These are phyloP conservation scores for Staphylotrichum longicolle DNA, from an alignment of 495 filamentous ascomycete species.

Conservation along the genomic window DNA sequence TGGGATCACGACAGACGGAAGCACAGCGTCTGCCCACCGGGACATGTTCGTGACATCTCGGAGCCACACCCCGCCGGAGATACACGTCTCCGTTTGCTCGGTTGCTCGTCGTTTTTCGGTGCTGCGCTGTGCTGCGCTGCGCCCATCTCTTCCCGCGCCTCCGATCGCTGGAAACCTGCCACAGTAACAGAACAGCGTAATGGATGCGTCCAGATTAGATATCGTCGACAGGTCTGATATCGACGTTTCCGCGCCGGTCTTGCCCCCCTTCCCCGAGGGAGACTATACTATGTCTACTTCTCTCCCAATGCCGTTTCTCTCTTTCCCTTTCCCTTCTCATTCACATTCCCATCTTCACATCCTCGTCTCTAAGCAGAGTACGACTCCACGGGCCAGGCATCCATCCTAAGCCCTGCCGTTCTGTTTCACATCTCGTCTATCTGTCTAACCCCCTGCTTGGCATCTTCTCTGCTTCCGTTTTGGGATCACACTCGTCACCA, in stretches of 20 bases:
- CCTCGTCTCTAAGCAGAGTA: neutral
- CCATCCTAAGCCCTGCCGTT: too few species aligned
- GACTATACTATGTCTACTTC: too few species aligned
- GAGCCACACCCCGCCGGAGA: conserved; percentile 1
- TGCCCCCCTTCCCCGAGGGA: too few species aligned
- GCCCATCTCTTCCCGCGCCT: neutral
- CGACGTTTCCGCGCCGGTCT: too few species aligned
- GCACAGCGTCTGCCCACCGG: neutral
- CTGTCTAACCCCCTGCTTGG: too few species aligned
- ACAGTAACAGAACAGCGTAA: neutral
- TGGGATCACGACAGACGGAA: neutral
- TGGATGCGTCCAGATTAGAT: too few species aligned
- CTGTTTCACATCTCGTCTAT: neutral
- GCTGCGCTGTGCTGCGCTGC: neutral
- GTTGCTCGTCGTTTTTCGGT: neutral
- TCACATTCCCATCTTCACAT: neutral
- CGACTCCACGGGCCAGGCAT: neutral
- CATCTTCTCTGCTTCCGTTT: neutral
- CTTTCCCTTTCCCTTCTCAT: neutral
- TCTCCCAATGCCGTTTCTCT: neutral
- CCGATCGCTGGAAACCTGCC: neutral
- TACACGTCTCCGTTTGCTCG: neutral
- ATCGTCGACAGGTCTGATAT: too few species aligned
- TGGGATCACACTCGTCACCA: neutral
- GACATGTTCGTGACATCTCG: neutral